Evolutionary conservation across 164 flowering plant genomes (phyloP).

Genomic region (grape (Vitis vinifera)): ASM3070453v1 NC_081822.1:8966501-8967000

Average conservation of each 20-base stretch:
- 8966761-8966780: slow-evolving; percentile 6
- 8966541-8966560: slow-evolving; percentile 21
- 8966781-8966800: slow-evolving; percentile 18
- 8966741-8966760: slow-evolving; percentile 7
- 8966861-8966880: slow-evolving; percentile 16
- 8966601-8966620: slow-evolving; percentile 15
- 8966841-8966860: slow-evolving; percentile 11
- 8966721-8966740: slow-evolving; percentile 12
- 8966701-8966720: slow-evolving; percentile 9
- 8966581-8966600: slow-evolving; percentile 27
- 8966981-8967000: slow-evolving; percentile 8
- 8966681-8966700: slow-evolving; percentile 15
- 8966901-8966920: slow-evolving; percentile 3
- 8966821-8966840: slow-evolving; percentile 12
- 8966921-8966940: slow-evolving; percentile 15
- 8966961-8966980: slow-evolving; percentile 11
- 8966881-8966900: slow-evolving; percentile 12
- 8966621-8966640: slow-evolving; percentile 22
- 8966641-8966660: slow-evolving; percentile 5
- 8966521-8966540: slow-evolving; percentile 17
- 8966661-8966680: slow-evolving; percentile 11
- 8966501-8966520: slow-evolving; percentile 15
- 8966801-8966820: slow-evolving; percentile 7
- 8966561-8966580: slow-evolving; percentile 15
- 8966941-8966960: slow-evolving; percentile 9